These are phyloP conservation scores for Phytophthora europaea DNA, from an alignment of 352 stramenopile species.

Conservation along the genomic window DNA sequence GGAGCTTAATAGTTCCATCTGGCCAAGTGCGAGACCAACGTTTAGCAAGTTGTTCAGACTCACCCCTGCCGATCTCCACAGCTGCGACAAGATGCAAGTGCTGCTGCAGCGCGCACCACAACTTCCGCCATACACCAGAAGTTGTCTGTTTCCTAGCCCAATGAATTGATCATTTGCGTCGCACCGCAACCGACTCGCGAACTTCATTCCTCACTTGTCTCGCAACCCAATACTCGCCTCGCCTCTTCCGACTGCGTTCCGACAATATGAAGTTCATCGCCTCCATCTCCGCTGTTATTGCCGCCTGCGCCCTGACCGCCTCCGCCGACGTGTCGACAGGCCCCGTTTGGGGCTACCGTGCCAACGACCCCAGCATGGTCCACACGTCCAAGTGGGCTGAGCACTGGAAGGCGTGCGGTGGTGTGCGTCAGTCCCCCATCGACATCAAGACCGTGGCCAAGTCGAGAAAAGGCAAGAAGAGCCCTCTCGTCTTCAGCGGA, in stretches of 20 bases:
- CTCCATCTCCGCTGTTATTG: slow-evolving; percentile 27
- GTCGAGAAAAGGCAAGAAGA: slow-evolving; percentile 13
- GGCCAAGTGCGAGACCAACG: no score
- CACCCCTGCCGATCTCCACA: no score
- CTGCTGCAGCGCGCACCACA: no score
- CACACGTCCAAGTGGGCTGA: slow-evolving; percentile 36
- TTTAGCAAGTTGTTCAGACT: no score
- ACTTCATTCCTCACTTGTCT: slow-evolving; percentile 30
- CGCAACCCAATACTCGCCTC: slow-evolving; percentile 22
- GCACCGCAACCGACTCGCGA: no score
- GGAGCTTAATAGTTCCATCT: no score
- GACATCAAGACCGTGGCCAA: slow-evolving; percentile 39
- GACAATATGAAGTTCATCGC: slow-evolving; percentile 37
- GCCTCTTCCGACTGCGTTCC: slow-evolving; percentile 9
- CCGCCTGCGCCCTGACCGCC: slow-evolving; percentile 23
- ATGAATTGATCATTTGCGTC: no score
- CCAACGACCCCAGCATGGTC: slow-evolving; percentile 35
- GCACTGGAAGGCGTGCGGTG: slow-evolving; percentile 35
- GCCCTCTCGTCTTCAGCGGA: slow-evolving; percentile 44
- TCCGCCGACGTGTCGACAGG: slow-evolving; percentile 18
- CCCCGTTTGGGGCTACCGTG: slow-evolving; percentile 44
- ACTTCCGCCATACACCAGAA: no score
- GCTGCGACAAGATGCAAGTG: no score
- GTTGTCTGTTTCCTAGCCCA: no score
- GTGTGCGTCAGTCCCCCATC: slow-evolving; percentile 55